Conservation (phyloP, 306 rosid species). For the Medicago ruthenica region DNA sequence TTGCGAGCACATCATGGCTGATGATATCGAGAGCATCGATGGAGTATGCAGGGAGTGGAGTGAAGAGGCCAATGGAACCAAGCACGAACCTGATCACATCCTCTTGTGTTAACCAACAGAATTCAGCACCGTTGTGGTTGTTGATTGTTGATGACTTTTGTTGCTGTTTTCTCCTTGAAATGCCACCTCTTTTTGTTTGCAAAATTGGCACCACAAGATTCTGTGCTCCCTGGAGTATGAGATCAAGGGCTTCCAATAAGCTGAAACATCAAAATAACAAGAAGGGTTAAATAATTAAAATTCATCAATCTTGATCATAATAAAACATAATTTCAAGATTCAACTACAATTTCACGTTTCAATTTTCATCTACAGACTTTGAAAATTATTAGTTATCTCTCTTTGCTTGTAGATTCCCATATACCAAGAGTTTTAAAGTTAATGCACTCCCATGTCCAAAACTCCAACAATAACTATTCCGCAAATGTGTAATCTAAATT, state of each 20-base stretch:
- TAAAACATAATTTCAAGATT: conserved; percentile 4
- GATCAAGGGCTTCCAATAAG: conserved; percentile 80
- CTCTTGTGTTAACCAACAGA: conserved; percentile 92
- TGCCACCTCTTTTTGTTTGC: conserved; percentile 50
- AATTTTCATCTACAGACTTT: too few species aligned
- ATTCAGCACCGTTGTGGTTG: conserved; percentile 67
- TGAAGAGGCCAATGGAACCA: conserved; percentile 79
- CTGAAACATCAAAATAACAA: conserved; percentile 50
- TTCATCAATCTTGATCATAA: not conserved
- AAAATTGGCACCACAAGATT: conserved; percentile 80
- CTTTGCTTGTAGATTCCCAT: too few species aligned
- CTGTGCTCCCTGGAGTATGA: conserved; percentile 86
- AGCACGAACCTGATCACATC: conserved; percentile 84
- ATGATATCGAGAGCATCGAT: conserved; percentile 74
- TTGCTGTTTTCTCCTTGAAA: conserved; percentile 73
- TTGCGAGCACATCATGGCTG: conserved; percentile 56
- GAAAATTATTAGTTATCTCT: too few species aligned
- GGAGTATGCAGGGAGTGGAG: conserved; percentile 73
- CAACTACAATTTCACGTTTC: too few species aligned
- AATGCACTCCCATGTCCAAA: too few species aligned
- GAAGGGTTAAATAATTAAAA: not conserved
- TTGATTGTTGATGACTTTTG: conserved; percentile 49
- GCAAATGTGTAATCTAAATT: too few species aligned
- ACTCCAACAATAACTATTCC: too few species aligned
- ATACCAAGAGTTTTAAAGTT: too few species aligned